Conservation (phyloP, 805 yeast species). For the Starmera quercuum region DNA sequence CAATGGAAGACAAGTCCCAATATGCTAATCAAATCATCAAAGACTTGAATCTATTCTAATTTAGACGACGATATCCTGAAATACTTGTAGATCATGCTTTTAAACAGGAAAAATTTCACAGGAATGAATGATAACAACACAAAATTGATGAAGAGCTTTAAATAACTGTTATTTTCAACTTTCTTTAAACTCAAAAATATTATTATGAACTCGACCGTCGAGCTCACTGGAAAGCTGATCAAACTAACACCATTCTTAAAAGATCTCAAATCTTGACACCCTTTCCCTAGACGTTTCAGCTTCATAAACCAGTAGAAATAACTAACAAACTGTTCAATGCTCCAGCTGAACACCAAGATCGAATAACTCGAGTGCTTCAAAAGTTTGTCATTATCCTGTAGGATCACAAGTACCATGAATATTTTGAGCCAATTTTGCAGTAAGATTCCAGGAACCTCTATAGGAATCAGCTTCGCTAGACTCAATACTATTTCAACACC, state of each 20-base stretch:
- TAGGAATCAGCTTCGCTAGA: not conserved
- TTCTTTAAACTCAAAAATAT: constrained; percentile 12
- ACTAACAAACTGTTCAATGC: not conserved
- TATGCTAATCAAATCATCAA: constrained; percentile 2
- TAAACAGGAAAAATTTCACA: constrained; percentile 9
- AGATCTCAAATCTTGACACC: constrained; percentile 4
- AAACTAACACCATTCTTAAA: constrained; percentile 3
- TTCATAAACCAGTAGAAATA: constrained; percentile 13
- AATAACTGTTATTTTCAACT: not conserved
- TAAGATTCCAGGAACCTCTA: not conserved
- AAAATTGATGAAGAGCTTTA: constrained; percentile 1
- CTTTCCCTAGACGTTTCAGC: constrained; percentile 3
- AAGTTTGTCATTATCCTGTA: not conserved
- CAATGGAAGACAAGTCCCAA: not conserved
- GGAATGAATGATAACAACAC: constrained; percentile 12
- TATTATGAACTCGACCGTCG: constrained; percentile 12
- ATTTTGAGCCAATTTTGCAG: constrained; percentile 1
- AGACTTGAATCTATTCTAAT: constrained; percentile 8
- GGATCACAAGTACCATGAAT: not conserved
- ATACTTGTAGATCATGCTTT: constrained; percentile 9
- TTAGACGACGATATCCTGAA: constrained; percentile 3
- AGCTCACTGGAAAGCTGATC: constrained; percentile 8
- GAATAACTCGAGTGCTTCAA: constrained; percentile 2
- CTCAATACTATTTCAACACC: constrained; percentile 5
- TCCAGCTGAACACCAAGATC: constrained; percentile 1